These are phyloP conservation scores for Starmerella roubikii DNA, from an alignment of 805 yeast genomes.

Conservation along the genomic window DNA sequence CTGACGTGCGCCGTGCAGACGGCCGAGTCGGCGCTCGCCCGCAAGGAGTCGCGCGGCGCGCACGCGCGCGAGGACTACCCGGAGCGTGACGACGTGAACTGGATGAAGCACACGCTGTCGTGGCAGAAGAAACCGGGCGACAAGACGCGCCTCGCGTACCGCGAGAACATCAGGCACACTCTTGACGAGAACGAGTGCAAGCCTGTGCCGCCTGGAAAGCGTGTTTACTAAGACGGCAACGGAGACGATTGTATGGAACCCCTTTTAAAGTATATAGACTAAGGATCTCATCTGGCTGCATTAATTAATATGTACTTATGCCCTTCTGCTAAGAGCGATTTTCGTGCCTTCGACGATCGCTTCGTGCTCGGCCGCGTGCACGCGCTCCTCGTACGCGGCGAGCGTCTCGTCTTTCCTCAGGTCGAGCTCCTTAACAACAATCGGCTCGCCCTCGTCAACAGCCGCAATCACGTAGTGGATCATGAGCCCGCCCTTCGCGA, in stretches of 20 bases:
- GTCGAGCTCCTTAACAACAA: constrained; percentile 66
- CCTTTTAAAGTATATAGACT: too few species aligned
- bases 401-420: constrained; percentile 59
- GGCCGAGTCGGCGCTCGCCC: constrained; percentile 83
- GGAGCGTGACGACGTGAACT: constrained; percentile 84
- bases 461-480: constrained; percentile 92
- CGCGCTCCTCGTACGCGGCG: constrained; percentile 68
- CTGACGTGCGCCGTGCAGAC: constrained; percentile 95
- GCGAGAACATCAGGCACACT: constrained; percentile 70
- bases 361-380: constrained; percentile 70
- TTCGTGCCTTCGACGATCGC: constrained; percentile 90
- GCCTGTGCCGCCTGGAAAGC: constrained; percentile 91
- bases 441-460: constrained; percentile 87
- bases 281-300: not conserved
- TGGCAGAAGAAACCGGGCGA: constrained; percentile 72
- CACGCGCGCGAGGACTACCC: constrained; percentile 98
- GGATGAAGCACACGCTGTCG: constrained; percentile 96
- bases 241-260: too few species aligned
- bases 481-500: constrained; percentile 80
- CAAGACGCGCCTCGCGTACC: constrained; percentile 62
- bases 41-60: constrained; percentile 97
- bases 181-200: constrained; percentile 87
- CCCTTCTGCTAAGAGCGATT: constrained; percentile 34
- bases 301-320: not conserved
- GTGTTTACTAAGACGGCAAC: constrained; percentile 83